phyloP scores from a whole-genome alignment of 352 stramenopile species.

The Phytophthora podocarpi region DNA sequence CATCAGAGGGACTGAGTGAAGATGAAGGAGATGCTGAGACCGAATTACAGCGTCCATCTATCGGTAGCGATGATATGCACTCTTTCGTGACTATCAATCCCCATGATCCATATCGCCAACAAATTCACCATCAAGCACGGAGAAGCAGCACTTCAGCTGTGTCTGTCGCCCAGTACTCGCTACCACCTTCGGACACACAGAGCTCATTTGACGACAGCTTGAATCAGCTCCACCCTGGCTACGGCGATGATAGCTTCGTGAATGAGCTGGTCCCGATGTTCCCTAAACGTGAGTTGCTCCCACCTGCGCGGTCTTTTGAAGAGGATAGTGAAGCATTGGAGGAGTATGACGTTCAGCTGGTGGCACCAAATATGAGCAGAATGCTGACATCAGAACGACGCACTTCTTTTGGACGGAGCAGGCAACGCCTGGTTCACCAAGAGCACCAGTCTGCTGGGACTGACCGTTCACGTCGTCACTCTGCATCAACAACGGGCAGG shows the following conservation, averaged over 20 bases:
- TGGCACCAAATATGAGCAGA: constrained; percentile 40
- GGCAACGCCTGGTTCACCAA: constrained; percentile 11
- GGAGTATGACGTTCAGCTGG: constrained; percentile 45
- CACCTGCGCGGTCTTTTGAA: constrained; percentile 10
- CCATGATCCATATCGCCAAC: constrained; percentile 25
- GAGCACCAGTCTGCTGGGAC: background rate
- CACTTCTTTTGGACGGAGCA: constrained; percentile 23
- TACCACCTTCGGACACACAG: constrained; percentile 62
- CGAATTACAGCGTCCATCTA: constrained; percentile 3
- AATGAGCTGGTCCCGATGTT: constrained; percentile 76
- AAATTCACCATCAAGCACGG: constrained; percentile 34
- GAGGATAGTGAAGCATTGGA: constrained; percentile 23
- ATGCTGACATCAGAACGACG: constrained; percentile 27
- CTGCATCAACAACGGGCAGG: background rate
- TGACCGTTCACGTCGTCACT: constrained; percentile 4
- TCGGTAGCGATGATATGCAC: background rate
- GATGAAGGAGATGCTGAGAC: constrained; percentile 4
- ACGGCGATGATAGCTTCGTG: constrained; percentile 50
- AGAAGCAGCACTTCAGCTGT: constrained; percentile 33
- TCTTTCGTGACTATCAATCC: constrained; percentile 7
- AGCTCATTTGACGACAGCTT: constrained; percentile 66
- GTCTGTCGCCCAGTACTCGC: constrained; percentile 57
- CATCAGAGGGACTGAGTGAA: constrained; percentile 20
- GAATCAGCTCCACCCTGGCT: constrained; percentile 14
- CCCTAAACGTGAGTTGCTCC: constrained; percentile 14